Percentiles rank a stretch among this genome's conserved stretches.
Conservation (phyloP, 2,329 filamentous ascomycete species). For the Sporothrix curviconia region DNA sequence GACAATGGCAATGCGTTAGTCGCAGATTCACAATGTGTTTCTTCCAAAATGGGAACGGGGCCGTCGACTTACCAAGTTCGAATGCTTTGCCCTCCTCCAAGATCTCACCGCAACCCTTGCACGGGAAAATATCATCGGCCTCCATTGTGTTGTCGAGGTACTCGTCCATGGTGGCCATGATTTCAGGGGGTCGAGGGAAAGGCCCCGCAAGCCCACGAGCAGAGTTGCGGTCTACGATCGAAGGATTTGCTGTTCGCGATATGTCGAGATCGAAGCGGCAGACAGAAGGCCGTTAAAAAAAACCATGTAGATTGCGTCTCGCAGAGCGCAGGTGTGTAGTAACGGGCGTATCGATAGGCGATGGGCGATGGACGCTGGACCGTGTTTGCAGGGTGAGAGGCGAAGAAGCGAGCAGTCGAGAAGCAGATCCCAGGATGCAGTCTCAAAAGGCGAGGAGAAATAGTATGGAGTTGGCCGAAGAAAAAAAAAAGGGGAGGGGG, state of each 20-base stretch:
- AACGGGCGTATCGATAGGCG: not conserved
- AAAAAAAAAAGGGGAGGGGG: not conserved
- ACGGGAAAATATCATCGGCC: constrained; percentile 76
- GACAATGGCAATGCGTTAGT: not conserved
- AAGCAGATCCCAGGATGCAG: not conserved
- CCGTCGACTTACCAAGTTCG: constrained; percentile 71
- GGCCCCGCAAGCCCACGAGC: not conserved
- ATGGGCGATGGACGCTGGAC: not conserved
- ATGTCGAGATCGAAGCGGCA: not conserved
- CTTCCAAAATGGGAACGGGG: too few relatives aligned
- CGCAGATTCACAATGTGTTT: too few relatives aligned
- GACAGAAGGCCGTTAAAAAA: not conserved
- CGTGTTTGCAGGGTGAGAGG: not conserved
- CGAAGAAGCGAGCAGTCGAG: not conserved
- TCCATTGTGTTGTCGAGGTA: constrained; percentile 63
- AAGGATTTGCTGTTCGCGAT: not conserved
- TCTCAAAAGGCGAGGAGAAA: not conserved
- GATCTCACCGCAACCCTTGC: constrained; percentile 94
- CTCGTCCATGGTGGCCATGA: constrained; percentile 51
- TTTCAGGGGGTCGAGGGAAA: constrained; percentile 8
- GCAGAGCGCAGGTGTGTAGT: not conserved
- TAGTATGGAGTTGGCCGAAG: too few relatives aligned
- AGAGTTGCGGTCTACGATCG: not conserved
- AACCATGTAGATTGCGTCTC: not conserved
- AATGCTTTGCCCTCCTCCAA: constrained; percentile 98